Evolutionary conservation across 805 yeast genomes (phyloP).

Genomic region (Kuraishia hungarica): DNA sequence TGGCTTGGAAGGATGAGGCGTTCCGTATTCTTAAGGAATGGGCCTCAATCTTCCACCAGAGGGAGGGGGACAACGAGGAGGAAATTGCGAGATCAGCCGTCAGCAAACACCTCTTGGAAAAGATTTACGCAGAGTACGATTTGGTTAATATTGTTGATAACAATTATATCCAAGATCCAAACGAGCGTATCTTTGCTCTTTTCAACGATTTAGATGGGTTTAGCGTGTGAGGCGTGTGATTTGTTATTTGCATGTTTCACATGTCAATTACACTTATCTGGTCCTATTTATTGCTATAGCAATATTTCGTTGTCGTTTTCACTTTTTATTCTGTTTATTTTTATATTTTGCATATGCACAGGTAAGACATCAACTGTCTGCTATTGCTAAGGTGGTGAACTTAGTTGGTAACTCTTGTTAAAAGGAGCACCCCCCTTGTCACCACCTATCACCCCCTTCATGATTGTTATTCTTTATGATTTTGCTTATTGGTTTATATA

Average conservation of each 20-base stretch:
- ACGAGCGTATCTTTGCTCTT: constrained; percentile 47
- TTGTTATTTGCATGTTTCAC: no score
- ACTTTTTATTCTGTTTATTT: neutral
- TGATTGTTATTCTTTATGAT: neutral
- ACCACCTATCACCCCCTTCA: neutral
- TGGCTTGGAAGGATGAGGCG: constrained; percentile 97
- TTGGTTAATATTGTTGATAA: constrained; percentile 88
- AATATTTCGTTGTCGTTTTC: neutral
- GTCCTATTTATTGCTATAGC: neutral
- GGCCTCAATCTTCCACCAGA: constrained; percentile 43
- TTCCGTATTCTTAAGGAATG: constrained; percentile 78
- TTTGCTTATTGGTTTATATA: neutral
- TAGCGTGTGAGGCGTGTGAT: neutral
- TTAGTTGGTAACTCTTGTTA: neutral
- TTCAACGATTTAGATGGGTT: constrained; percentile 26
- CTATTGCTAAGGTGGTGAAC: neutral
- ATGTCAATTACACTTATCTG: neutral
- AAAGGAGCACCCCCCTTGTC: neutral
- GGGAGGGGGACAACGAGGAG: constrained; percentile 12
- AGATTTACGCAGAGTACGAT: constrained; percentile 50
- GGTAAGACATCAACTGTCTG: constrained; percentile 8
- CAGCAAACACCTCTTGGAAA: constrained; percentile 33
- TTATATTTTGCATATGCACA: constrained; percentile 4
- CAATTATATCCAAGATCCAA: constrained; percentile 47
- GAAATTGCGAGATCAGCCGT: constrained; percentile 9